Percentiles rank a stretch among this genome's conserved stretches.
phyloP scores from a whole-genome alignment of 345 rosid genomes.

The Acer saccharum region DNA sequence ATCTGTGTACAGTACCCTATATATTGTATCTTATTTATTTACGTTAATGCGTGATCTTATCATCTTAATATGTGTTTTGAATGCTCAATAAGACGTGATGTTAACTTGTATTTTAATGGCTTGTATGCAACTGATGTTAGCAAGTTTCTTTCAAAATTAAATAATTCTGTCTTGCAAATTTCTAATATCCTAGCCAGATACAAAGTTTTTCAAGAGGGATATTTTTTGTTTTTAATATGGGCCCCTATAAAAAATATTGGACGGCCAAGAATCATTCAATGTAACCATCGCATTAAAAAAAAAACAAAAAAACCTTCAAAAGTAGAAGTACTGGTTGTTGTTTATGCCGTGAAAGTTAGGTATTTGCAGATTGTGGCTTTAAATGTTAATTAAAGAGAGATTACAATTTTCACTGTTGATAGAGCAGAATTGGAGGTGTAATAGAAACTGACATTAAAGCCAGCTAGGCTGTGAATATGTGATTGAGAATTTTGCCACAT shows the following conservation, averaged over 20 bases:
- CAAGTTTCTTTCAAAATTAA: background rate
- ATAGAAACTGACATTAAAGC: background rate
- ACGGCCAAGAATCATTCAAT: background rate
- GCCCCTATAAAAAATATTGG: background rate
- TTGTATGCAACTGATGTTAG: too few species aligned
- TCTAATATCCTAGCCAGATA: background rate
- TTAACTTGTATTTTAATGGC: too few species aligned
- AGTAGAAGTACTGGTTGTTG: background rate
- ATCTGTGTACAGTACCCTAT: too few species aligned
- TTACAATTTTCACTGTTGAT: background rate
- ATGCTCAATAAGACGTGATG: too few species aligned
- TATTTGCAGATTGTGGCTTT: background rate
- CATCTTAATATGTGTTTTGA: too few species aligned
- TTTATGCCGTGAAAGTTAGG: background rate
- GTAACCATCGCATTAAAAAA: background rate
- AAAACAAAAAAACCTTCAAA: too few species aligned
- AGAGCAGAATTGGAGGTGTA: background rate
- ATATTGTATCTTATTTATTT: too few species aligned
- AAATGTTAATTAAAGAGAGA: too few species aligned
- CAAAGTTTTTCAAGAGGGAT: background rate
- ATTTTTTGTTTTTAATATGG: background rate
- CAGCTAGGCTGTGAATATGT: background rate
- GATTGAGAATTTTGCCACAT: background rate
- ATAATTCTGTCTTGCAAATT: background rate
- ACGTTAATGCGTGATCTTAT: too few species aligned